These are phyloP conservation scores for Aspergillus nanangensis DNA, from an alignment of 495 filamentous ascomycete genomes.

Conservation along the genomic window DNA sequence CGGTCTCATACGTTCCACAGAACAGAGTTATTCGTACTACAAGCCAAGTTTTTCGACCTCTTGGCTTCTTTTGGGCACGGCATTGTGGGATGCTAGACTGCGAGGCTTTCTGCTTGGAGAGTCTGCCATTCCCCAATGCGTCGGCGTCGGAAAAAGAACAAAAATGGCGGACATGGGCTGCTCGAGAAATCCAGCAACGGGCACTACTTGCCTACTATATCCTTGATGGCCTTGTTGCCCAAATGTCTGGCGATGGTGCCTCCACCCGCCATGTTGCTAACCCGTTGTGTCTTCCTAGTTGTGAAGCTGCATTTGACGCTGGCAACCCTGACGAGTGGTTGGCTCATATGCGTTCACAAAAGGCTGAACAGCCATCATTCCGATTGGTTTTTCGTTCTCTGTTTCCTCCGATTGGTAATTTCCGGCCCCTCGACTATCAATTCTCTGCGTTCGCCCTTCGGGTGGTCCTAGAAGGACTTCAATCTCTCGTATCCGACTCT, in stretches of 20 bases:
- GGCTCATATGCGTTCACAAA: slow-evolving; percentile 28
- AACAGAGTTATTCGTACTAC: slow-evolving; percentile 42
- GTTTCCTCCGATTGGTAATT: slow-evolving; percentile 30
- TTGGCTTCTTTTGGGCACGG: slow-evolving; percentile 47
- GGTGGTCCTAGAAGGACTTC: slow-evolving; percentile 42
- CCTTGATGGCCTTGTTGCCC: slow-evolving; percentile 43
- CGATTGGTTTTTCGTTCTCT: slow-evolving; percentile 37
- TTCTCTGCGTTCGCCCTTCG: slow-evolving; percentile 41
- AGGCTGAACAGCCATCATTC: slow-evolving; percentile 32
- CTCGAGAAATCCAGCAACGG: slow-evolving; percentile 44
- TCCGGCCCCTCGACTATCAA: slow-evolving; percentile 29
- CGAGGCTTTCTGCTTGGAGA: slow-evolving; percentile 31
- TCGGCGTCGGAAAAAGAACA: slow-evolving; percentile 32
- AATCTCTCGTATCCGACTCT: slow-evolving; percentile 40
- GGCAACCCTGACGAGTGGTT: slow-evolving; percentile 41
- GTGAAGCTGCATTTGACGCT: slow-evolving; percentile 40
- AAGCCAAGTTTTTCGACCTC: slow-evolving; percentile 43
- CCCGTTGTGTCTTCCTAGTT: slow-evolving; percentile 34
- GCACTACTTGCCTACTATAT: slow-evolving; percentile 44
- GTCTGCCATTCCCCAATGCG: slow-evolving; percentile 29
- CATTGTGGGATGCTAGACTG: slow-evolving; percentile 43
- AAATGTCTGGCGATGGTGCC: slow-evolving; percentile 40
- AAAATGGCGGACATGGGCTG: slow-evolving; percentile 41
- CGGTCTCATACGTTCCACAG: slow-evolving; percentile 6
- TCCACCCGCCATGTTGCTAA: slow-evolving; percentile 43